Conservation (phyloP, 106 monocot genomes). For the Alisma plantagoaquatica region DNA sequence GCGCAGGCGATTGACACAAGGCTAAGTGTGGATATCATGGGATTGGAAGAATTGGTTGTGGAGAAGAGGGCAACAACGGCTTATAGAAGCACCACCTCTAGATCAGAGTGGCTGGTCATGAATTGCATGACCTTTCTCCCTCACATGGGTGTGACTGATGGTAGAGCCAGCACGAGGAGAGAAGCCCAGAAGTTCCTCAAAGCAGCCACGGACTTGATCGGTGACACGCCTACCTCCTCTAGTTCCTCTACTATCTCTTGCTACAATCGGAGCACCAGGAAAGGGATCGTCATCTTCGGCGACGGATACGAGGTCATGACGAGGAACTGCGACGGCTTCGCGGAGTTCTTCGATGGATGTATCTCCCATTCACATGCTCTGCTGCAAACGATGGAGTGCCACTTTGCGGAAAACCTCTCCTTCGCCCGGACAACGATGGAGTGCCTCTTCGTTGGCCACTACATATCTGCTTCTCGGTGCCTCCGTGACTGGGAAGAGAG, state of each 20-base stretch:
- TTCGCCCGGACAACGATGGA: slow-evolving; percentile 15
- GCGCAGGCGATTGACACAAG: neutral
- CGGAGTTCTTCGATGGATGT: slow-evolving; percentile 10
- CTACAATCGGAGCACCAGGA: too few relatives aligned
- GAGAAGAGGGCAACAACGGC: slow-evolving; percentile 3
- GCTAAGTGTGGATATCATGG: slow-evolving; percentile 6
- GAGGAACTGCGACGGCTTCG: too few relatives aligned
- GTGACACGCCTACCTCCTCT: too few relatives aligned
- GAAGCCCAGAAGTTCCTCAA: slow-evolving; percentile 6
- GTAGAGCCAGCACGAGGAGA: too few relatives aligned
- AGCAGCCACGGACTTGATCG: slow-evolving; percentile 3
- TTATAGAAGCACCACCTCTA: too few relatives aligned
- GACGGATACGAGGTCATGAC: neutral
- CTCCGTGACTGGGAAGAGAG: neutral
- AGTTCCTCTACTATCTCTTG: too few relatives aligned
- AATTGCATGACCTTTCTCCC: slow-evolving; percentile 19
- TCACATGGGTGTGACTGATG: slow-evolving; percentile 10
- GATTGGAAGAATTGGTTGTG: slow-evolving; percentile 12
- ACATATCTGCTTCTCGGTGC: neutral
- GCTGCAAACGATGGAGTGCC: slow-evolving; percentile 20
- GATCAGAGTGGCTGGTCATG: slow-evolving; percentile 9
- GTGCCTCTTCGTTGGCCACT: slow-evolving; percentile 6
- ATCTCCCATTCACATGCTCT: slow-evolving; percentile 13
- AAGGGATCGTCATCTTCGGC: slow-evolving; percentile 4
- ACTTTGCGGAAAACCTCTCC: slow-evolving; percentile 8